Evolutionary conservation across 2,329 filamentous ascomycete species (phyloP).

Genomic region (Cryphonectria nitschkei): DNA sequence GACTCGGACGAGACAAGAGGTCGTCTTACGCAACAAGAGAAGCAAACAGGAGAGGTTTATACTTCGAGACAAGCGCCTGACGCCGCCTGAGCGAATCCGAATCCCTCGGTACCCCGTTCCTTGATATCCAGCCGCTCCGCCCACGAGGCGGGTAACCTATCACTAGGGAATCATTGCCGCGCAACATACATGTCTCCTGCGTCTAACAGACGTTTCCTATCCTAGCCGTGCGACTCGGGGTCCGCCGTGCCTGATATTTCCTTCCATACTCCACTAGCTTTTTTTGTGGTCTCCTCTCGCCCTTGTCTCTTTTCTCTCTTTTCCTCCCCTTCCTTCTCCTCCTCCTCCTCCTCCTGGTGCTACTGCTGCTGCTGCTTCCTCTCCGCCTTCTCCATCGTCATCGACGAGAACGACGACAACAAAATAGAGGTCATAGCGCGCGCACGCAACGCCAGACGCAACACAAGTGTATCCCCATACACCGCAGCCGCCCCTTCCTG

Average conservation of each 20-base stretch:
- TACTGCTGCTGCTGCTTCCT: slow-evolving; percentile 22
- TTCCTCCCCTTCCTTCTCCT: not conserved
- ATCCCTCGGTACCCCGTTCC: slow-evolving; percentile 15
- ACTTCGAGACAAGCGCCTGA: slow-evolving; percentile 44
- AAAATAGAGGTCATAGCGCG: slow-evolving; percentile 14
- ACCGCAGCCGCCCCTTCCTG: slow-evolving; percentile 28
- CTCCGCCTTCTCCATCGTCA: slow-evolving; percentile 14
- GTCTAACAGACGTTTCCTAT: slow-evolving; percentile 34
- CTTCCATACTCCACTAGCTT: slow-evolving; percentile 16
- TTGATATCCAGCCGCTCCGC: slow-evolving; percentile 33
- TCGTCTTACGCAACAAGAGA: slow-evolving; percentile 16
- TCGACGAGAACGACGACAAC: slow-evolving; percentile 5
- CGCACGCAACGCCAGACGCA: slow-evolving; percentile 21
- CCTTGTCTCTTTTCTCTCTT: slow-evolving; percentile 16
- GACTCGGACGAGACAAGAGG: slow-evolving; percentile 14
- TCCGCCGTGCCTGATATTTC: slow-evolving; percentile 28
- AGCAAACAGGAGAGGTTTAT: slow-evolving; percentile 26
- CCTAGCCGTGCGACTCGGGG: slow-evolving; percentile 30
- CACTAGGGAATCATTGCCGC: slow-evolving; percentile 36
- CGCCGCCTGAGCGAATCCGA: slow-evolving; percentile 28
- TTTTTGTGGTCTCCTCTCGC: slow-evolving; percentile 28
- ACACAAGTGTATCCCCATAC: slow-evolving; percentile 26
- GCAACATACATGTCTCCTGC: slow-evolving; percentile 38
- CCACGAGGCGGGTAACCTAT: slow-evolving; percentile 35
- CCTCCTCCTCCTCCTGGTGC: slow-evolving; percentile 8